Base-by-base conservation (phyloP, 495 filamentous ascomycete genomes). In the Xylaria scruposa region DNA sequence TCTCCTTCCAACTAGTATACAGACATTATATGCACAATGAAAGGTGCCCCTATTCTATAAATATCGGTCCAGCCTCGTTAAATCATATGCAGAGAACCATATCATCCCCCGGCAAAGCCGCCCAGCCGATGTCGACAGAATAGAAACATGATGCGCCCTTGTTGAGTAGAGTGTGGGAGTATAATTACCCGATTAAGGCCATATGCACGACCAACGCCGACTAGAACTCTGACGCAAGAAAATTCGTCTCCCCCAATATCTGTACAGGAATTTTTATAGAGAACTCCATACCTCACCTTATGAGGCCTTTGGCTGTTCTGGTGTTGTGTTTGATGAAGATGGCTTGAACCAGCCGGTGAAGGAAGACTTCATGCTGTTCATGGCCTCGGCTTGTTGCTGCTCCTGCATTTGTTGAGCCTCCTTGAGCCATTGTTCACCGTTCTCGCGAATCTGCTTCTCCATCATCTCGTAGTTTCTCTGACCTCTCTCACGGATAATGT, bases 381-480 rank as follows among this genome's bases (percentile, higher is more conserved):
- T 96, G 80, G 91, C 90, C 83, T 97, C 94, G 73, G 97, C 92
- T 74, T 91, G 90, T 70, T 88, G 85, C 86, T 92, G 95, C 87
- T 97, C 94, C 81, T 93, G 90, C 72, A 92, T 88, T 49, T 89
- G 90, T 51, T 90, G 91, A 86, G 97, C 94, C 81, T 98, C 95
- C 85, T 91, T 92, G 75, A 98, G 84, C 94, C 94, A 97, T 82
- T 94, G 93, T 84, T 94, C 93, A 49, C 93, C 96, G 79, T 98
- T 95, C 81, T 94, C 91, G 53, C 90, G 86, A 78, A 99, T 96
- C 83, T 97, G 90, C 77, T 88, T 89, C 82, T 98, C 96, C 71
- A 97, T 88, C 78, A 89, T 79, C 84, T 97, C 88, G 82, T 98
- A 98, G 79, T 93, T 90, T 83, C 91, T 91, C 82, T 94, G 92